phyloP scores from a whole-genome alignment of 2,329 filamentous ascomycete genomes.

The Claviceps africana region DNA sequence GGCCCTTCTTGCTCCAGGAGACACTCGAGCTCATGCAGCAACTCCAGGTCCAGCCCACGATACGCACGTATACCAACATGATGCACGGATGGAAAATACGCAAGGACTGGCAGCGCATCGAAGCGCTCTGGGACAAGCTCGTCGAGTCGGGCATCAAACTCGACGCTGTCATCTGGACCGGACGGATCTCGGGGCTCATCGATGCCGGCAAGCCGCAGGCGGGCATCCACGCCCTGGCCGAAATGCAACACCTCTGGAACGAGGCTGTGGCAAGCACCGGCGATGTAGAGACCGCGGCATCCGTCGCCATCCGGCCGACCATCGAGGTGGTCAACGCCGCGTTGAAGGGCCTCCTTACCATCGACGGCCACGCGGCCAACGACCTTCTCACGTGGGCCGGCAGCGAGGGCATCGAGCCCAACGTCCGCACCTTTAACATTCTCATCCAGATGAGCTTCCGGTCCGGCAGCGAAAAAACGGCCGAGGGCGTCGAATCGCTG shows the following conservation, averaged over 20 bases:
- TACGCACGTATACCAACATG: conserved; percentile 59
- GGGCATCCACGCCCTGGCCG: conserved; percentile 49
- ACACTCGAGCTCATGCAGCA: conserved; percentile 28
- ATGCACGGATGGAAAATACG: conserved; percentile 53
- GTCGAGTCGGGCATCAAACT: conserved; percentile 40
- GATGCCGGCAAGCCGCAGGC: conserved; percentile 35
- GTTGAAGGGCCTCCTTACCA: conserved; percentile 45
- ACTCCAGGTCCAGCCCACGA: conserved; percentile 40
- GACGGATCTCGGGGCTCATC: conserved; percentile 53
- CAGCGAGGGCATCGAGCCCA: conserved; percentile 38
- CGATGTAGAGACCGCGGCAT: conserved; percentile 12
- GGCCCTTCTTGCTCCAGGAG: conserved; percentile 17
- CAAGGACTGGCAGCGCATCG: conserved; percentile 44
- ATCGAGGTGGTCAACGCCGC: conserved; percentile 57
- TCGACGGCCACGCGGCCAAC: conserved; percentile 34
- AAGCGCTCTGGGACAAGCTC: conserved; percentile 55
- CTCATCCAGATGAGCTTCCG: conserved; percentile 49
- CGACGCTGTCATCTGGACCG: conserved; percentile 55
- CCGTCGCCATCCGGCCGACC: conserved; percentile 39
- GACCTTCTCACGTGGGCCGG: conserved; percentile 46
- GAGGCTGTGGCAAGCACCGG: conserved; percentile 17
- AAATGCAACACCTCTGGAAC: conserved; percentile 52
- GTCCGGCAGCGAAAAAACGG: conserved; percentile 29
- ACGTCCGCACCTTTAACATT: conserved; percentile 52
- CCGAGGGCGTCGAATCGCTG: conserved; percentile 34